Evolutionary conservation across 192 early-diverging fungal species (phyloP), one percentile per base, ranked within the genome.

Genomic region (Backusella australiensis): DNA sequence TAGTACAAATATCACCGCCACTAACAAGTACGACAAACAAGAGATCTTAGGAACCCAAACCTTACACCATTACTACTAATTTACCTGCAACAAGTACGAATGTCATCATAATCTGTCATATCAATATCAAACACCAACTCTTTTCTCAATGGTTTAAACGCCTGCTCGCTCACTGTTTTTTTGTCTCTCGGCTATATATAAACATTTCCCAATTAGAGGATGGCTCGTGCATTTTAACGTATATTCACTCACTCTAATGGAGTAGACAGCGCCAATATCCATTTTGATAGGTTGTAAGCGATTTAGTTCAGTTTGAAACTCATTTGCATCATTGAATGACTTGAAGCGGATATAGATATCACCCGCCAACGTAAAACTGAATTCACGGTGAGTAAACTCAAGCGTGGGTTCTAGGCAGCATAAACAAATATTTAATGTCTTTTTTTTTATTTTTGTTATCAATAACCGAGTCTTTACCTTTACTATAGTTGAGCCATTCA

Each of bases 101-200:
- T 89, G 38, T 98, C 96, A 82, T 99, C 97, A 77, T 99, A 99
- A 83, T 99, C 98, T 1, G 96, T 97, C 96, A 99, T 96, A 88
- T 99, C 98, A 74, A 99, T 97, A 92, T 99, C 98, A 88, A 99
- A 96, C 35, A 99, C 94, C 46, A 99, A 84, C 79, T 99, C 98
- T 74, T 96, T 93, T 69, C 94, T 86, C 11, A 91, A 81, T 0
- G 98, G 93, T 12, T 86, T 80, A 77, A 97, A 96, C 8, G 89
- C 91, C 5, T 88, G 87, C 1, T 93, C 86, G 41, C 82, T 79
- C 19, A 96, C 81, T 23, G 88, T 86, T 77, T 94, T 96, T 68
- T 92, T 94, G 53, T 98, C 91, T 76, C 90, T 93, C 19, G 98
- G 98, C 87, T 93, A 76, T 1, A 76, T 75, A 8, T 21, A 53